These are phyloP conservation scores for Talaromyces stipitatus DNA, from an alignment of 495 filamentous ascomycete genomes.

Conservation along the genomic window DNA sequence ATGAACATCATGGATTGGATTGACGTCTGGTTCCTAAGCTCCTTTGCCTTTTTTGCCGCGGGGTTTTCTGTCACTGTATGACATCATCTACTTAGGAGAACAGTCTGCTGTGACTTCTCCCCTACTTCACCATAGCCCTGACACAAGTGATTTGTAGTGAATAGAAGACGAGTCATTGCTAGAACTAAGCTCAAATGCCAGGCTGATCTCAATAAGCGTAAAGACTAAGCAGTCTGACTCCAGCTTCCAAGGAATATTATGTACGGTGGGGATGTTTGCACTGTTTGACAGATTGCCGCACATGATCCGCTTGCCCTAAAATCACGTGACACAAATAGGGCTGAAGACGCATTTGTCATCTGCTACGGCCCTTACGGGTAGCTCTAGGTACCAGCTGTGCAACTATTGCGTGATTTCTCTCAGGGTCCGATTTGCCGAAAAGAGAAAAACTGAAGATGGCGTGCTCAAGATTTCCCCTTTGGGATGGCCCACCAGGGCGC, in stretches of 20 bases:
- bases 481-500: neutral
- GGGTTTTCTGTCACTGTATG: neutral
- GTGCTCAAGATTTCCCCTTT: slow-evolving; percentile 3
- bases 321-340: slow-evolving; percentile 4
- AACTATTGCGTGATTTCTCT: slow-evolving; percentile 36
- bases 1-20: neutral
- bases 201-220: neutral
- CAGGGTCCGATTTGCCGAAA: neutral
- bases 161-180: no score
- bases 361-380: no score
- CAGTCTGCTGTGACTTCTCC: neutral
- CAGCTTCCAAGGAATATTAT: neutral
- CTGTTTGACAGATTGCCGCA: neutral
- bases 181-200: no score
- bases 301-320: neutral
- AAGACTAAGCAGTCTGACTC: neutral
- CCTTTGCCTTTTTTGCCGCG: neutral
- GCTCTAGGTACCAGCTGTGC: slow-evolving; percentile 19
- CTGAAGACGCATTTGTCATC: neutral
- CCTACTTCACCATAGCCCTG: neutral
- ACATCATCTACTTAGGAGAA: neutral
- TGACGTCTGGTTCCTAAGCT: neutral
- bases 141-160: neutral
- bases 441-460: neutral
- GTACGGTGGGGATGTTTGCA: neutral